A percentile compares a stretch with the other conserved stretches of the same genome.
Evolutionary conservation across 495 filamentous ascomycete species (phyloP).

Genomic region (Penicillium antarcticum): DNA sequence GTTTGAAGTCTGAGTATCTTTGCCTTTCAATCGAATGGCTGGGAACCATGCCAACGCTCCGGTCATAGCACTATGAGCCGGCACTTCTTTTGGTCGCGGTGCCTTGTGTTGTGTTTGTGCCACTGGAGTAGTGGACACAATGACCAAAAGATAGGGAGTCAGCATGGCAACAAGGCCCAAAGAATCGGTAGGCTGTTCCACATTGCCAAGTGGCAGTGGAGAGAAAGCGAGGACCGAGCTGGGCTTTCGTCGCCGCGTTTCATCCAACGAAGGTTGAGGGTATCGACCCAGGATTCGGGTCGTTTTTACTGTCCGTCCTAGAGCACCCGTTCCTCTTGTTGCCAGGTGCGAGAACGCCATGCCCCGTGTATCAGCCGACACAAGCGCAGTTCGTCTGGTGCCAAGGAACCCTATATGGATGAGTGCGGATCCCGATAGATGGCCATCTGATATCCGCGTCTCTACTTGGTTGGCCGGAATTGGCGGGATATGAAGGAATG

Average conservation of each 20-base stretch:
- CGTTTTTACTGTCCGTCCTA: constrained; percentile 83
- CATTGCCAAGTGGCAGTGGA: constrained; percentile 85
- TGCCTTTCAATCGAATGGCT: constrained; percentile 82
- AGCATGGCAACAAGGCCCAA: constrained; percentile 94
- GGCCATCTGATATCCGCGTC: constrained; percentile 70
- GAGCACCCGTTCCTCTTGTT: constrained; percentile 80
- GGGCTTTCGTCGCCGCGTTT: constrained; percentile 72
- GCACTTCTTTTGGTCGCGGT: constrained; percentile 82
- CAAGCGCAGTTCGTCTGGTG: constrained; percentile 89
- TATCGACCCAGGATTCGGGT: constrained; percentile 90
- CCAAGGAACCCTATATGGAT: constrained; percentile 95
- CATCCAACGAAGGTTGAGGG: constrained; percentile 56
- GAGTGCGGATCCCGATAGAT: constrained; percentile 70
- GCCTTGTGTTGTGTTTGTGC: constrained; percentile 96
- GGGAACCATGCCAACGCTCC: constrained; percentile 97
- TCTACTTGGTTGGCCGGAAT: constrained; percentile 63
- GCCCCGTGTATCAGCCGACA: constrained; percentile 91
- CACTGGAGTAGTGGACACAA: constrained; percentile 93
- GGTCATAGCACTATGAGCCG: constrained; percentile 84
- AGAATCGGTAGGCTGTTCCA: constrained; percentile 80
- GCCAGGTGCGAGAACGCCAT: constrained; percentile 99
- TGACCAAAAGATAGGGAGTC: constrained; percentile 90
- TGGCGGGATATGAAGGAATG: constrained; percentile 85
- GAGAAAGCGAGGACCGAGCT: constrained; percentile 94
- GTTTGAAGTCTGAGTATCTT: constrained; percentile 49